phyloP scores from a whole-genome alignment of 371 early-diverging fungal species.

The Lichtheimia ramosa region DNA sequence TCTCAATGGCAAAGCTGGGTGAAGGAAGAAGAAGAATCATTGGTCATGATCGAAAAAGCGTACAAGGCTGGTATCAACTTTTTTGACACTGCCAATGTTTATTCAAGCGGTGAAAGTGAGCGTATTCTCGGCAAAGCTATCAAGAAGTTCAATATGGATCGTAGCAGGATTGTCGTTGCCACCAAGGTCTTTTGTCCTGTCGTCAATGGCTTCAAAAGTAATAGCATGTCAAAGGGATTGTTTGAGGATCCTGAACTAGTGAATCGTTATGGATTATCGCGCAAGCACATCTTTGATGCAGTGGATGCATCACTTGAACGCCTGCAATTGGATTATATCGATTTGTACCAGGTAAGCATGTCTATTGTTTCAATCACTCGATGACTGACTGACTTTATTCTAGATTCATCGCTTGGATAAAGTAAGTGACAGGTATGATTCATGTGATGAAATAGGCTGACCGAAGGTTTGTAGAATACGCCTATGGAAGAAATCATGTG shows the following conservation, averaged over 20 bases:
- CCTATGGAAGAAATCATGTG: conserved; percentile 57
- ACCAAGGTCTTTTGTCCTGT: conserved; percentile 27
- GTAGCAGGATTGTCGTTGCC: conserved; percentile 41
- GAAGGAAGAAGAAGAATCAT: conserved; percentile 35
- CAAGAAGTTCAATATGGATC: conserved; percentile 33
- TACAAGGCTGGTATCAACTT: conserved; percentile 54
- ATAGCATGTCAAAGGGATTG: no score
- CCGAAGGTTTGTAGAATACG: conserved; percentile 13
- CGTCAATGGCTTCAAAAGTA: conserved; percentile 2
- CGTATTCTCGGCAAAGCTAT: conserved; percentile 41
- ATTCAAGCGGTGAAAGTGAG: conserved; percentile 43
- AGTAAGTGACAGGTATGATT: conserved; percentile 9
- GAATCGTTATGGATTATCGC: conserved; percentile 44
- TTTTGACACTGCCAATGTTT: conserved; percentile 31
- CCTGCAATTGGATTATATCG: conserved; percentile 57
- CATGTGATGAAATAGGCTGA: background rate
- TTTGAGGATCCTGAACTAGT: background rate
- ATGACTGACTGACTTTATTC: no score
- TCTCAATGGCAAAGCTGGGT: conserved; percentile 36
- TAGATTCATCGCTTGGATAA: conserved; percentile 50
- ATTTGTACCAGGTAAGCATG: conserved; percentile 42
- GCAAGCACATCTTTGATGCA: conserved; percentile 57
- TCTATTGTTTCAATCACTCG: no score
- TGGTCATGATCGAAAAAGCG: conserved; percentile 43
- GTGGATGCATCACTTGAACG: conserved; percentile 51